A percentile compares a stretch with the other conserved stretches of the same genome.
Conservation (phyloP, 208 protist species). For the Trypanosoma scelopori region DNA sequence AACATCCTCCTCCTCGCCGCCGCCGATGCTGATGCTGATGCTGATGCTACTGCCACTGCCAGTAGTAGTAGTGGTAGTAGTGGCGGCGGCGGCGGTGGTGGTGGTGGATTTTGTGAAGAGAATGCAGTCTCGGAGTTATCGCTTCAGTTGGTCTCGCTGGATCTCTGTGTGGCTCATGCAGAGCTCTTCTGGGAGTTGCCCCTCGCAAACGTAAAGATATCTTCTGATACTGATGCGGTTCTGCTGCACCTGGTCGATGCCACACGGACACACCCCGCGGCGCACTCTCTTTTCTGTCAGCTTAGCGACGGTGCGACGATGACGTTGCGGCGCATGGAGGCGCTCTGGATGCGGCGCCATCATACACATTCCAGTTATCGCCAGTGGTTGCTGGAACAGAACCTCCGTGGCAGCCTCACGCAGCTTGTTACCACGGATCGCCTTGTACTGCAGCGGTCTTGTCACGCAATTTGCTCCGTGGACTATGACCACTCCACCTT, state of each 20-base stretch:
- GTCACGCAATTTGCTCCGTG: slow-evolving; percentile 49
- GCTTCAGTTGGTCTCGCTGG: slow-evolving; percentile 22
- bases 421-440: slow-evolving; percentile 45
- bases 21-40: slow-evolving; percentile 25
- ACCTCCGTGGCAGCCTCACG: slow-evolving; percentile 22
- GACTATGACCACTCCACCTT: slow-evolving; percentile 74
- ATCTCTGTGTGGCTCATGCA: slow-evolving; percentile 27
- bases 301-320: slow-evolving; percentile 14
- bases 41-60: slow-evolving; percentile 29
- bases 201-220: not conserved
- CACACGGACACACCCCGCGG: slow-evolving; percentile 20
- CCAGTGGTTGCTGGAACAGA: slow-evolving; percentile 45
- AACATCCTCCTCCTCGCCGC: slow-evolving; percentile 31
- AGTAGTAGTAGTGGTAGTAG: no score
- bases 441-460: slow-evolving; percentile 63
- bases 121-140: slow-evolving; percentile 46
- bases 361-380: slow-evolving; percentile 69
- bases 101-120: not conserved
- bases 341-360: slow-evolving; percentile 69
- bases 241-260: slow-evolving; percentile 17
- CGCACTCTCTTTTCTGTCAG: slow-evolving; percentile 17
- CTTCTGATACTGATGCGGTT: slow-evolving; percentile 10
- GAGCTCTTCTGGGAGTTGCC: slow-evolving; percentile 36
- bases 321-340: slow-evolving; percentile 38
- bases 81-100: no score